Base-by-base conservation (phyloP, 2,329 filamentous ascomycete species). In the Tolypocladium ophioglossoides region DNA sequence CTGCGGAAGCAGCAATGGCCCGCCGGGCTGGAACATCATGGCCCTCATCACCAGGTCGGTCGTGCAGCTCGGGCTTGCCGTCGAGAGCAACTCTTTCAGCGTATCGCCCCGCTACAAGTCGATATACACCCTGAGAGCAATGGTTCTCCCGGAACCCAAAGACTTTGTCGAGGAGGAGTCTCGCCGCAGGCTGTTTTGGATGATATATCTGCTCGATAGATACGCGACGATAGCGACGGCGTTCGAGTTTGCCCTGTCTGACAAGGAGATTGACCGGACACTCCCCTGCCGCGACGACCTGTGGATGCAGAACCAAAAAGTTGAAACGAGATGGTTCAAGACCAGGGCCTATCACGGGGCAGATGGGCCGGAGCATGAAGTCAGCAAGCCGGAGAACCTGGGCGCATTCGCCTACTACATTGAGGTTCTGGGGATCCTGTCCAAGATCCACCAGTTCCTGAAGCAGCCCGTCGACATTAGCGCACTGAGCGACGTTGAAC, bases 131-230 rank as follows among this genome's bases (percentile, higher is more conserved):
- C 74, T 95, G 47, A 80, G 91, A 53, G 89, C 91, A 18, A 91
- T 91, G 74, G 85, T 92, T 3, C 75, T 96, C 0, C 87, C 90
- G 0, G 90, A 95, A 57, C 81, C 91, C 0, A 84, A 83, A 51
- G 87, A 90, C 57, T 96, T 91, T 69, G 86, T 95, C 54, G 91
- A 96, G 66, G 91, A 96, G 57, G 91, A 96, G 68, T 87, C 88
- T 44, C 78, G 91, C 32, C 80, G 91, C 32, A 78, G 91, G 30
- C 74, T 96, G 1, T 95, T 96, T 68, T 96, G 91, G 91, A 92
- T 95, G 84, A 85, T 95, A 12, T 96, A 95, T 65, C 73, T 96
- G 14, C 77, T 96, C 7, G 91, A 96, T 66, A 80, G 91, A 51
- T 96, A 95, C 65, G 90, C 90, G 1, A 96, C 91, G 0, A 85